Conservation (phyloP, 805 yeast genomes). For the Ogataea salicorniae region DNA sequence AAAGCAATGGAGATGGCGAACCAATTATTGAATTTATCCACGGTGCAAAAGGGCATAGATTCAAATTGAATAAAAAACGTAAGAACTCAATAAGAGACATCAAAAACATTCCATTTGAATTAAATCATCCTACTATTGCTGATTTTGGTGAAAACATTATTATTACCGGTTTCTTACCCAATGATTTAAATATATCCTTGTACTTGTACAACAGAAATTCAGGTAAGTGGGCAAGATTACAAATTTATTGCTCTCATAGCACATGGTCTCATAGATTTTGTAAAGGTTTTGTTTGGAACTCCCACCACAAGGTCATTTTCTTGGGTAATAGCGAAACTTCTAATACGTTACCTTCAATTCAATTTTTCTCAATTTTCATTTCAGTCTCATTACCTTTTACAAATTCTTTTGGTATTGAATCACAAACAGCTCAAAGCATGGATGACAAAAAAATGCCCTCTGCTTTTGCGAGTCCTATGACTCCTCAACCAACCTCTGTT, state of each 20-base stretch:
- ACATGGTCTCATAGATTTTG: constrained; percentile 55
- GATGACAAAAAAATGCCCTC: background rate
- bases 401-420: constrained; percentile 33
- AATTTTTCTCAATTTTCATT: constrained; percentile 43
- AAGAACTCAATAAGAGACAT: constrained; percentile 7
- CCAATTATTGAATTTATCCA: constrained; percentile 23
- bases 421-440: background rate
- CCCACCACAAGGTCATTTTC: constrained; percentile 66
- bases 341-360: constrained; percentile 40
- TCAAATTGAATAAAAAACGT: background rate
- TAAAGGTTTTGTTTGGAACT: constrained; percentile 69
- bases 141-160: constrained; percentile 63
- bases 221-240: constrained; percentile 60
- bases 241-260: constrained; percentile 47
- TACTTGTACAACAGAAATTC: constrained; percentile 49
- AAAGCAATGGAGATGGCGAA: constrained; percentile 8
- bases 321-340: constrained; percentile 50
- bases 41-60: constrained; percentile 6
- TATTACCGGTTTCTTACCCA: constrained; percentile 52
- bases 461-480: background rate
- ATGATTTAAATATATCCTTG: constrained; percentile 41
- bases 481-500: background rate
- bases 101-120: constrained; percentile 37
- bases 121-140: constrained; percentile 56
- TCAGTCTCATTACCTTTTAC: constrained; percentile 51